Evolutionary conservation across 768 basidiomycete species (phyloP), one percentile per base, ranked within the genome.

Genomic region (Fomitopsis pulvina): DNA sequence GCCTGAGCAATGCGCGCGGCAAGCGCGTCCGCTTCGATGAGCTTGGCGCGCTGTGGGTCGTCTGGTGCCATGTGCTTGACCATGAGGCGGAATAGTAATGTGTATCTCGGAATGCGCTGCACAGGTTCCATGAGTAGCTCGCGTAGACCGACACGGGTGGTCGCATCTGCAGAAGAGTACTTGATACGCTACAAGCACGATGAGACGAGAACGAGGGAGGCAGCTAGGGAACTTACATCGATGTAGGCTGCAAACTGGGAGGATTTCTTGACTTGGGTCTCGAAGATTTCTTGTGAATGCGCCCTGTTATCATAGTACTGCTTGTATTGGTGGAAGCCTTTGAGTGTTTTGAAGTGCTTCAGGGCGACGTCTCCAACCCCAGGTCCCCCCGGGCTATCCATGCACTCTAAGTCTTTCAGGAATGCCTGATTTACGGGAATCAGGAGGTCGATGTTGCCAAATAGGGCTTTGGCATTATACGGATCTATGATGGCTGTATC

Each of bases 101-200:
- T 94, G 67, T 97, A 97, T 56, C 95, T 77, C 3, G 94, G 93
- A 60, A 98, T 92, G 28, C 94, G 83, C 61, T 98, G 94, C 4
- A 96, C 91, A 14, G 94, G 94, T 57, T 98, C 94, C 84, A 95
- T 95, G 20, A 97, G 75, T 43, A 96, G 78, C 63, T 95, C 93
- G 24, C 93, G 79, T 48, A 97, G 72, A 39, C 90, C 92, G 49
- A 95, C 79, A 34, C 92, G 87, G 63, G 89, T 92, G 58, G 77
- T 76, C 26, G 75, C 65, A 56, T 89, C 89, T 20, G 80, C 71
- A 14, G 79, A 79, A 54, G 85, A 81, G 63, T 94, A 95, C 72
- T 95, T 93, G 66, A 91, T 83, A 50, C 83, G 83, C 89, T 93
- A 58, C 16, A 48, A 51, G n/a, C n/a, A n/a, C n/a, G n/a, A n/a